phyloP scores from a whole-genome alignment of 495 filamentous ascomycete genomes.

The Neurospora terricola region DNA sequence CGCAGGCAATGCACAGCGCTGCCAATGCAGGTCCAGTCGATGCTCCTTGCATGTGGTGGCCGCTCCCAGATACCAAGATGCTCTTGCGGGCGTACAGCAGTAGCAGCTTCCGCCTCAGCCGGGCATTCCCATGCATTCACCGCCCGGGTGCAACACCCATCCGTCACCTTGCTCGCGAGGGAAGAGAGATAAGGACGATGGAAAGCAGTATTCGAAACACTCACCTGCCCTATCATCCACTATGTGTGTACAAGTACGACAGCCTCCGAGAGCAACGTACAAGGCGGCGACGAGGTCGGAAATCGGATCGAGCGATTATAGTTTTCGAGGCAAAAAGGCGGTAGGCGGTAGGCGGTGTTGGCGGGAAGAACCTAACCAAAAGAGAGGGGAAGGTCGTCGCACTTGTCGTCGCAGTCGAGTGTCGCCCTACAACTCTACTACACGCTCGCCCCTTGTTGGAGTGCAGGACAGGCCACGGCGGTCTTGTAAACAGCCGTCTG shows the following conservation, averaged over 20 bases:
- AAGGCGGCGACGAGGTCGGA: background rate
- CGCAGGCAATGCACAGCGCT: background rate
- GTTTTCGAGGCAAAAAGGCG: background rate
- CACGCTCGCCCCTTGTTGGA: background rate
- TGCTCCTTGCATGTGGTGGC: background rate
- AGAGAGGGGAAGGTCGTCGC: background rate
- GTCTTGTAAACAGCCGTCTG: background rate
- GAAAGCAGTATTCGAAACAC: background rate
- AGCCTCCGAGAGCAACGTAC: background rate
- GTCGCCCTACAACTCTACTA: background rate
- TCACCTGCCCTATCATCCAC: background rate
- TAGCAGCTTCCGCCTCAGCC: background rate
- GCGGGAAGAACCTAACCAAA: background rate
- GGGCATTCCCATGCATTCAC: background rate
- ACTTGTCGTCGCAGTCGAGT: background rate
- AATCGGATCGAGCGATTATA: background rate
- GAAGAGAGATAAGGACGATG: background rate
- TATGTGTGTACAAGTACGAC: background rate
- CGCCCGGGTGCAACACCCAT: background rate
- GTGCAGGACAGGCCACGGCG: background rate
- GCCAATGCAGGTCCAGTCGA: background rate
- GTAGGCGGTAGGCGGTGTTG: background rate
- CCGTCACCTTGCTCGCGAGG: background rate
- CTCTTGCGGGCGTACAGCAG: background rate
- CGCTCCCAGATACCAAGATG: background rate